phyloP scores from a whole-genome alignment of 768 basidiomycete genomes.

The Panus rudis region DNA sequence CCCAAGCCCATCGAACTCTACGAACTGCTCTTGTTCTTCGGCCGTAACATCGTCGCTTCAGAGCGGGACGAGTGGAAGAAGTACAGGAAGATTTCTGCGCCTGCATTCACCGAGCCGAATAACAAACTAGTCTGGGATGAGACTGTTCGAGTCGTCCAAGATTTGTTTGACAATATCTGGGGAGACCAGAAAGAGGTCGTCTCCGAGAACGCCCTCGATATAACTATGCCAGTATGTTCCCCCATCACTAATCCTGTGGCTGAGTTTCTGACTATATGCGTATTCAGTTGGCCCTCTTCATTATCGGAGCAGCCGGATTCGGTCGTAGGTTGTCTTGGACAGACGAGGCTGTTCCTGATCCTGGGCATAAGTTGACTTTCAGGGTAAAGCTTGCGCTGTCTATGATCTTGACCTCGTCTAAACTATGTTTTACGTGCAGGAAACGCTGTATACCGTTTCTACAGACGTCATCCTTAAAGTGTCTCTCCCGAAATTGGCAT shows the following conservation, averaged over 20 bases:
- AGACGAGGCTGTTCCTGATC: slow-evolving; percentile 33
- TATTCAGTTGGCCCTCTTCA: slow-evolving; percentile 46
- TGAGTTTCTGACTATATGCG: background rate
- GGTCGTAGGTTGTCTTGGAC: slow-evolving; percentile 44
- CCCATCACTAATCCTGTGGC: background rate
- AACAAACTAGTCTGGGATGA: slow-evolving; percentile 35
- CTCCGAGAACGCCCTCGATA: slow-evolving; percentile 40
- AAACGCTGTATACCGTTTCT: slow-evolving; percentile 24
- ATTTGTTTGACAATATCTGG: slow-evolving; percentile 40
- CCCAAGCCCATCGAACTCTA: slow-evolving; percentile 50
- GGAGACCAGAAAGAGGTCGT: slow-evolving; percentile 30
- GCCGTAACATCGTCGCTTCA: slow-evolving; percentile 55
- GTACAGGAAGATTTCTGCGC: slow-evolving; percentile 53
- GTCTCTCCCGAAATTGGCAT: slow-evolving; percentile 20
- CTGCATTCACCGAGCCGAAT: slow-evolving; percentile 60
- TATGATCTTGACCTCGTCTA: background rate
- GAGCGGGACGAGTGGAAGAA: slow-evolving; percentile 63
- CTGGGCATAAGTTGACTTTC: slow-evolving; percentile 34
- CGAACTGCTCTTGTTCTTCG: slow-evolving; percentile 39
- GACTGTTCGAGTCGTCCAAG: slow-evolving; percentile 23
- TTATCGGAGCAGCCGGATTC: slow-evolving; percentile 53
- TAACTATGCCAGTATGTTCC: slow-evolving; percentile 44
- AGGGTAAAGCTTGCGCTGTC: slow-evolving; percentile 11
- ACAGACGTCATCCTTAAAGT: slow-evolving; percentile 19
- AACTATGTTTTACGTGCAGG: slow-evolving; percentile 2